phyloP scores from a whole-genome alignment of 306 rosid genomes.

The Begonia fuchsioides region DNA sequence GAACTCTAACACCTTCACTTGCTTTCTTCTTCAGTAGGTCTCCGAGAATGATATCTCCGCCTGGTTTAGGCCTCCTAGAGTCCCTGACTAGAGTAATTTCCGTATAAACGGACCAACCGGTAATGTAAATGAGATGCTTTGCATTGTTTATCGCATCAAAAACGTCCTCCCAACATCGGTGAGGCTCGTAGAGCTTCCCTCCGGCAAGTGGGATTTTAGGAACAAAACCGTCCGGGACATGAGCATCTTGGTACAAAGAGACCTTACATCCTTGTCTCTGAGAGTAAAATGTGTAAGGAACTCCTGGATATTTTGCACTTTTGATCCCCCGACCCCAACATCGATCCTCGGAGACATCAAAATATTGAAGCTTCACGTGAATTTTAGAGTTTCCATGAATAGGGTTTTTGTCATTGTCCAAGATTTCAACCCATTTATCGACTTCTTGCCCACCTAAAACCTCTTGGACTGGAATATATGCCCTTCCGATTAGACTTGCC shows the following conservation, averaged over 20 bases:
- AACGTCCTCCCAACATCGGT: neutral
- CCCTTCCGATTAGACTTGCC: constrained; percentile 1
- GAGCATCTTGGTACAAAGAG: neutral
- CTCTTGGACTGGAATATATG: neutral
- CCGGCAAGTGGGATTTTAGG: neutral
- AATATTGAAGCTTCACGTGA: neutral
- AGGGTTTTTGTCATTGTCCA: neutral
- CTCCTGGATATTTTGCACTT: neutral
- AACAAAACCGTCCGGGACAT: neutral
- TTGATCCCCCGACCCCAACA: neutral
- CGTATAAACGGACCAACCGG: neutral
- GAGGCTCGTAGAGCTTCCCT: neutral
- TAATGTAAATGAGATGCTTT: neutral
- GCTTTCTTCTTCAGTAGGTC: constrained; percentile 2
- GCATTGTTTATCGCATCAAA: constrained; percentile 1
- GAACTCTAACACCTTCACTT: neutral
- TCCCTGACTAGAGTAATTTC: neutral
- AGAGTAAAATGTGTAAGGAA: neutral
- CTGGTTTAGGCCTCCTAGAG: neutral
- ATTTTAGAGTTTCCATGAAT: neutral
- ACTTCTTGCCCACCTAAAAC: neutral
- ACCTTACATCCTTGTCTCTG: neutral
- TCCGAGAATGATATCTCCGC: neutral
- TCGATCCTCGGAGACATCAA: neutral
- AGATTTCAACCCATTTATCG: neutral